Percentiles rank a stretch among this genome's conserved stretches.
phyloP scores from a whole-genome alignment of 2,329 filamentous ascomycete genomes.

The Trichoderma koningiopsis region DNA sequence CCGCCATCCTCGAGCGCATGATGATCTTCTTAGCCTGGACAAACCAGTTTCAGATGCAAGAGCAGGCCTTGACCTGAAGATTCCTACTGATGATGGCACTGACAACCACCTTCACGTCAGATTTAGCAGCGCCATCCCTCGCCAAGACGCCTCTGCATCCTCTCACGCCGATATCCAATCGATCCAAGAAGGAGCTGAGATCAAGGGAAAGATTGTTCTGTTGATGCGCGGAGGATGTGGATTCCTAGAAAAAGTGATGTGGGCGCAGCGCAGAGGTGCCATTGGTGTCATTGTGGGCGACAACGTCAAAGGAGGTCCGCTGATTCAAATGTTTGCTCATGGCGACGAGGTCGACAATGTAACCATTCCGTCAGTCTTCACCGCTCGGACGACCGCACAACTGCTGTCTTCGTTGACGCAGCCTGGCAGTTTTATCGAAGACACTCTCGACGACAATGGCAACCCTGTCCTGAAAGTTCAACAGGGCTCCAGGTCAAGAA shows the following conservation, averaged over 20 bases:
- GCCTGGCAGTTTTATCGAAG: constrained; percentile 63
- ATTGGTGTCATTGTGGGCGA: constrained; percentile 92
- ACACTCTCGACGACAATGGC: constrained; percentile 61
- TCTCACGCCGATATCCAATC: constrained; percentile 89
- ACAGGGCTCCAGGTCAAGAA: constrained; percentile 48
- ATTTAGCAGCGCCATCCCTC: constrained; percentile 37
- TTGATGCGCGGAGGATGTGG: constrained; percentile 92
- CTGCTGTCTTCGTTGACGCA: constrained; percentile 86
- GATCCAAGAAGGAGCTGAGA: constrained; percentile 88
- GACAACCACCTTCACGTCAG: constrained; percentile 77
- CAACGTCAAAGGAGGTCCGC: constrained; percentile 80
- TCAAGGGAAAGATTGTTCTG: constrained; percentile 88
- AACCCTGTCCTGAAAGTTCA: constrained; percentile 58
- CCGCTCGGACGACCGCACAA: constrained; percentile 91
- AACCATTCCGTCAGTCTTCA: constrained; percentile 92
- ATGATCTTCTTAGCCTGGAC: constrained; percentile 33
- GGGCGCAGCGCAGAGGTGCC: constrained; percentile 89
- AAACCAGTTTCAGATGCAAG: constrained; percentile 33
- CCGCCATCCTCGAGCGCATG: constrained; percentile 28
- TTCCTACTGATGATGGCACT: constrained; percentile 68
- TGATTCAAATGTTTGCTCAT: constrained; percentile 98
- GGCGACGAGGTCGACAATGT: constrained; percentile 89
- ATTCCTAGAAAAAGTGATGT: constrained; percentile 95
- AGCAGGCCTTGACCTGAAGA: constrained; percentile 21
- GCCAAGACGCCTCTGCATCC: constrained; percentile 42